Evolutionary conservation across 164 flowering plant species (phyloP), one percentile per base, ranked within the genome.

Genomic region (Pachysandra terminalis): DNA sequence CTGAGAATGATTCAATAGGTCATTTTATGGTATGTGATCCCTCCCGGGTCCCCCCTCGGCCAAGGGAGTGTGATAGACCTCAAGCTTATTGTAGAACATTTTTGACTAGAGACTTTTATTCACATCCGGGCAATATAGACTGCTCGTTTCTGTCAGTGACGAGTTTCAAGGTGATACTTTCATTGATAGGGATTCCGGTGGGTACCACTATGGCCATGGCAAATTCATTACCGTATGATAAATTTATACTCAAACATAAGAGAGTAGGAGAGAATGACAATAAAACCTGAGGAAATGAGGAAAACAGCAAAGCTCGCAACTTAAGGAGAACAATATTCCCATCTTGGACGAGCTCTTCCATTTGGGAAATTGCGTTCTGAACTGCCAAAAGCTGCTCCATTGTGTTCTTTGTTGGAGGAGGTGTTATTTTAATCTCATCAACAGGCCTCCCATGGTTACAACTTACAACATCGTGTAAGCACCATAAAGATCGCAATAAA

Each of bases 361-460:
- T 80, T 75, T 85, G 90, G 19, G 92, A 81, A 70, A 96, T 78
- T 19, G 84, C 89, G 79, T 84, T 89, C 75, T 96, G 99, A 57
- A 96, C 89, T 37, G 90, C 93, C 80, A 89, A 75, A 72, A 96
- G 87, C 80, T 96, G 99, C 76, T 93, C 99, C 97, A 96, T 83
- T 54, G 83, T 80, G 80, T 81, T 96, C 95, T 84, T 87, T 59
- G 86, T 59, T 15, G 98, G 97, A 13, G 99, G 98, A 0, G 83
- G 88, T 26, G 78, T 64, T 27, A 96, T 88, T 74, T 81, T 89
- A 19, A 96, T 79, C 72, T 80, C 87, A 53, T 81, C 83, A 67
- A 81, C 71, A 28, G 84, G 80, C 64, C 64, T 82, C 15, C 96
- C 97, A 79, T 77, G 86, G 73, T 70, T 82, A 61, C 27, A n/a